These are phyloP conservation scores for Phaeodactylum tricornutum DNA, from an alignment of 108 stramenopile genomes.

Conservation along the genomic window DNA sequence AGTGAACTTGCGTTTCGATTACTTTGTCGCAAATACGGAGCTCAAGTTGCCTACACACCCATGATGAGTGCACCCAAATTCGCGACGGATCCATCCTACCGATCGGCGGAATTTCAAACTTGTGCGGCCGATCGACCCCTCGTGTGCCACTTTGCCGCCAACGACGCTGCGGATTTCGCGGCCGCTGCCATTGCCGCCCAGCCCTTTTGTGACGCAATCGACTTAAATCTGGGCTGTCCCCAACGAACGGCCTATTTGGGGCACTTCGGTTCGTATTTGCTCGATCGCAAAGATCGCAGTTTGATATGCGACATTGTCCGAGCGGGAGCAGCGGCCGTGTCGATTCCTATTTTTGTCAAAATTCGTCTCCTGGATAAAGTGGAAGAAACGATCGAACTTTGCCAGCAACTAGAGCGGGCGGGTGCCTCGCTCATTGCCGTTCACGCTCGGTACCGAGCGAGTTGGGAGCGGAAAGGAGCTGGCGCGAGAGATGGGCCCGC, in stretches of 20 bases:
- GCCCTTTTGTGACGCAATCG: slow-evolving; percentile 77
- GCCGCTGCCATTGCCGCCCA: slow-evolving; percentile 33
- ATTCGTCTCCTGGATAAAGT: slow-evolving; percentile 80
- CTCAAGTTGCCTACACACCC: slow-evolving; percentile 90
- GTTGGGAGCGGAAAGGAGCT: slow-evolving; percentile 70
- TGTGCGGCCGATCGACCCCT: slow-evolving; percentile 80
- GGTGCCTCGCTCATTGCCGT: slow-evolving; percentile 86
- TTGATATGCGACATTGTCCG: slow-evolving; percentile 62
- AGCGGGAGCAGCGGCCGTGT: slow-evolving; percentile 38
- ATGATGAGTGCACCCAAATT: slow-evolving; percentile 90
- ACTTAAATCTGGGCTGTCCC: slow-evolving; percentile 91
- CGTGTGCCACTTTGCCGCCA: slow-evolving; percentile 85
- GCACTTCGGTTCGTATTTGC: slow-evolving; percentile 85
- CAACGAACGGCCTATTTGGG: slow-evolving; percentile 88
- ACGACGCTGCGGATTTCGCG: slow-evolving; percentile 61
- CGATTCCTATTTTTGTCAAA: slow-evolving; percentile 83
- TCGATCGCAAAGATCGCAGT: slow-evolving; percentile 57
- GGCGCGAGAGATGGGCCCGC: slow-evolving; percentile 90
- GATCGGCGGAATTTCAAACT: slow-evolving; percentile 62
- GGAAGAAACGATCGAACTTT: slow-evolving; percentile 69
- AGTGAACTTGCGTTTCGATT: slow-evolving; percentile 84
- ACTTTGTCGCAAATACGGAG: slow-evolving; percentile 90
- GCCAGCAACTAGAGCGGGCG: slow-evolving; percentile 61
- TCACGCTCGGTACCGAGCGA: slow-evolving; percentile 82
- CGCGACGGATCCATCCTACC: slow-evolving; percentile 37